Conservation (phyloP, 129 eudicot species). For the Lonicera japonica region DNA sequence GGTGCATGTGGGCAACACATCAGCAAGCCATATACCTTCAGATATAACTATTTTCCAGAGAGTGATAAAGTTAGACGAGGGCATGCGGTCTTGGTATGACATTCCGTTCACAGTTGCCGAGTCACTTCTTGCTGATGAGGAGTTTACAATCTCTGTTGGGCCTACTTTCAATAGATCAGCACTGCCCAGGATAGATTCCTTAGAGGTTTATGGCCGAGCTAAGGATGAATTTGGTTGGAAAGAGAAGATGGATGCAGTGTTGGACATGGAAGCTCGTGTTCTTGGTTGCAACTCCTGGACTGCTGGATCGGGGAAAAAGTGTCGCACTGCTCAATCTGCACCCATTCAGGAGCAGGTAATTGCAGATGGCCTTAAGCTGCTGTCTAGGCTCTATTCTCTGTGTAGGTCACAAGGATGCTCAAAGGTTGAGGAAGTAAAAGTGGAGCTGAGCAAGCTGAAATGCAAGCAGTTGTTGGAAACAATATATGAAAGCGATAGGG, state of each 20-base stretch:
- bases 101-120: slow-evolving; percentile 96
- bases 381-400: slow-evolving; percentile 54
- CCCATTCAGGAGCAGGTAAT: slow-evolving; percentile 85
- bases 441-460: slow-evolving; percentile 47
- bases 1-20: slow-evolving; percentile 89
- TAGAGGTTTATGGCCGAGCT: slow-evolving; percentile 92
- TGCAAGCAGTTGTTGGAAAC: slow-evolving; percentile 74
- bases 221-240: slow-evolving; percentile 99
- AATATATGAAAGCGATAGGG: slow-evolving; percentile 83
- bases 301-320: slow-evolving; percentile 65
- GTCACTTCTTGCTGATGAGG: slow-evolving; percentile 97
- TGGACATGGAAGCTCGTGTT: slow-evolving; percentile 94
- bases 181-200: slow-evolving; percentile 75
- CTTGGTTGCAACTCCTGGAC: slow-evolving; percentile 70
- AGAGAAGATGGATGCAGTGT: slow-evolving; percentile 94
- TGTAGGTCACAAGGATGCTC: slow-evolving; percentile 49
- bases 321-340: slow-evolving; percentile 51
- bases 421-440: slow-evolving; percentile 49
- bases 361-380: slow-evolving; percentile 91
- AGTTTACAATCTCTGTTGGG: slow-evolving; percentile 62
- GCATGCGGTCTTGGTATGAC: slow-evolving; percentile 98
- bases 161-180: slow-evolving; percentile 74
- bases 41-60: slow-evolving; percentile 93
- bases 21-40: slow-evolving; percentile 90
- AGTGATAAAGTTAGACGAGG: slow-evolving; percentile 82